Percentiles rank a stretch among this genome's conserved stretches.
phyloP scores from a whole-genome alignment of 306 rosid species.

The Neltuma alba region DNA sequence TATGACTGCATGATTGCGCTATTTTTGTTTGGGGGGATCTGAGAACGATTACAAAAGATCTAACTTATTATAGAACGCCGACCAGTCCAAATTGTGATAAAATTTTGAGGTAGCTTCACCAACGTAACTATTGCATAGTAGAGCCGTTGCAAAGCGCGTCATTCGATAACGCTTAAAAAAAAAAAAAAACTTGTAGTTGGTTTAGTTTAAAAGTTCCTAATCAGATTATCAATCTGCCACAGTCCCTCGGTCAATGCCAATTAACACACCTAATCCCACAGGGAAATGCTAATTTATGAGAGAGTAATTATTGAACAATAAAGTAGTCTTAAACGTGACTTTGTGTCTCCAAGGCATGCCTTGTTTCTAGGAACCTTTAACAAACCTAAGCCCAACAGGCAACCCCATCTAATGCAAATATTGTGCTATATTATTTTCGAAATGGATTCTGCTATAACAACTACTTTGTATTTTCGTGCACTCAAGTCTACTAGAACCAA shows the following conservation, averaged over 20 bases:
- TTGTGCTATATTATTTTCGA: slow-evolving; percentile 29
- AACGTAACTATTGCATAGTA: not conserved
- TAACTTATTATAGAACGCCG: not conserved
- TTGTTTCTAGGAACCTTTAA: slow-evolving; percentile 27
- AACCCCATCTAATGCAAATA: slow-evolving; percentile 17
- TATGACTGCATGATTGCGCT: not conserved
- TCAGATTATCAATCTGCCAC: slow-evolving; percentile 22
- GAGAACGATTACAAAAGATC: not conserved
- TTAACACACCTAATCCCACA: slow-evolving; percentile 42
- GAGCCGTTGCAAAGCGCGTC: not conserved
- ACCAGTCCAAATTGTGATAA: not conserved
- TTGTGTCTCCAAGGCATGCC: slow-evolving; percentile 33
- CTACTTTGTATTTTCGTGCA: slow-evolving; percentile 54
- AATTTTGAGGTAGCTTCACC: not conserved
- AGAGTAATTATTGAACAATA: slow-evolving; percentile 21
- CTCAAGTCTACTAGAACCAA: slow-evolving; percentile 44
- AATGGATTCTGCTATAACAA: slow-evolving; percentile 35
- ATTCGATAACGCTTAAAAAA: not conserved
- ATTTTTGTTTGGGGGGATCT: too few species aligned
- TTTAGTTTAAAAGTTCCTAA: slow-evolving; percentile 33
- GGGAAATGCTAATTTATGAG: slow-evolving; percentile 24
- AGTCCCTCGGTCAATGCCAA: slow-evolving; percentile 29
- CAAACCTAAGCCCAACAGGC: slow-evolving; percentile 23
- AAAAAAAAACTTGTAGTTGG: slow-evolving; percentile 7
- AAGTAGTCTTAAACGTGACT: slow-evolving; percentile 29